Conservation (phyloP, 2,329 filamentous ascomycete genomes). For the Rhynchosporium agropyri region DNA sequence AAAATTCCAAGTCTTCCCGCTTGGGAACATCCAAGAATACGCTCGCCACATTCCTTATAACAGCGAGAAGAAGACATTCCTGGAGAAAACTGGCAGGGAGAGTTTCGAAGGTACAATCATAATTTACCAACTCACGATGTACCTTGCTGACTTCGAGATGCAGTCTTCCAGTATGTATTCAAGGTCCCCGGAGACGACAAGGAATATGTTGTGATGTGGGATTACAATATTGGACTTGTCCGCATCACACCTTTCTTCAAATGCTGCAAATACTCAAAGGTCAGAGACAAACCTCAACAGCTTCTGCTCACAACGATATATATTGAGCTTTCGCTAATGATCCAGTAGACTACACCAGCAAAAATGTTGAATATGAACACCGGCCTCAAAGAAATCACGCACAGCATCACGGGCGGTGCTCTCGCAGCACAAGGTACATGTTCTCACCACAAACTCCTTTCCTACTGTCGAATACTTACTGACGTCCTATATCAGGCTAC, state of each 20-base stretch:
- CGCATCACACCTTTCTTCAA: constrained; percentile 96
- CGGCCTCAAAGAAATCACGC: constrained; percentile 84
- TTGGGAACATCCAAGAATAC: constrained; percentile 62
- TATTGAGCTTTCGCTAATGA: background rate
- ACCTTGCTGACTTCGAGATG: constrained; percentile 33
- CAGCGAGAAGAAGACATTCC: constrained; percentile 89
- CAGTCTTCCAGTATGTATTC: constrained; percentile 87
- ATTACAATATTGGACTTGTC: constrained; percentile 92
- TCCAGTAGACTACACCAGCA: constrained; percentile 75
- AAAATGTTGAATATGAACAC: constrained; percentile 79
- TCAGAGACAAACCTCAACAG: constrained; percentile 44
- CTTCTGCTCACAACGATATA: no score
- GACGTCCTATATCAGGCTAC: constrained; percentile 64
- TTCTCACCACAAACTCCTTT: constrained; percentile 6
- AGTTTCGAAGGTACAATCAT: constrained; percentile 76
- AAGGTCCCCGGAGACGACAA: constrained; percentile 66
- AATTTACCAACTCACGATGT: constrained; percentile 20
- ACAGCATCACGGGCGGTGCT: constrained; percentile 92
- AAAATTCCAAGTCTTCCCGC: constrained; percentile 67
- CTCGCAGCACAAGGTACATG: constrained; percentile 80
- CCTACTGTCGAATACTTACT: constrained; percentile 13
- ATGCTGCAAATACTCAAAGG: constrained; percentile 84
- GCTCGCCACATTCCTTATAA: constrained; percentile 87
- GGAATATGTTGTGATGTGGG: constrained; percentile 86
- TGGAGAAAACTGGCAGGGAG: constrained; percentile 82